phyloP scores from a whole-genome alignment of 306 rosid species.

The Pyrus betulifolia region DNA sequence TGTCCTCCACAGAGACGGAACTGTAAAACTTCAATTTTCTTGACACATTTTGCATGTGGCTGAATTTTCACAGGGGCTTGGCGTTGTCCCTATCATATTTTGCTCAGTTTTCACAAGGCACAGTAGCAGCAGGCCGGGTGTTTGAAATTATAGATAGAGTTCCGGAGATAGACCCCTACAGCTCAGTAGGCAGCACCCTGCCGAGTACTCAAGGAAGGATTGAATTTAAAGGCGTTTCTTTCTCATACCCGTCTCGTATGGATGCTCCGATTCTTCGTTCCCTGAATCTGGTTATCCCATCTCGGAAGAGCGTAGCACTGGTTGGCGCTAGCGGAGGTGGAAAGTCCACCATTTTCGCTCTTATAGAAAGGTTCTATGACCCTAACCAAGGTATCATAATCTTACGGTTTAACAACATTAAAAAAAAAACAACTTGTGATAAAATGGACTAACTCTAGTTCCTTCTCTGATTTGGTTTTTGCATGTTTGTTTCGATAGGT shows the following conservation, averaged over 20 bases:
- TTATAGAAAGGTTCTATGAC: conserved; percentile 81
- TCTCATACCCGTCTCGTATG: conserved; percentile 76
- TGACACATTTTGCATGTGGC: not conserved
- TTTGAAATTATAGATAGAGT: conserved; percentile 66
- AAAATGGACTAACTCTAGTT: not conserved
- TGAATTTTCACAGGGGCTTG: conserved; percentile 51
- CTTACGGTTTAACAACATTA: not conserved
- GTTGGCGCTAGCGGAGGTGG: conserved; percentile 97
- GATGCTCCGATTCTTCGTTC: conserved; percentile 48
- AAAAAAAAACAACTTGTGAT: not conserved
- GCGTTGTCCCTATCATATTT: conserved; percentile 78
- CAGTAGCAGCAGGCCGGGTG: conserved; percentile 78
- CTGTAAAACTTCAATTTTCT: not conserved
- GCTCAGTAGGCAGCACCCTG: conserved; percentile 48
- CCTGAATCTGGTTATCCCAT: conserved; percentile 55
- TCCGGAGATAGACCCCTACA: conserved; percentile 81
- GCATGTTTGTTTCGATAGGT: conserved; percentile 38
- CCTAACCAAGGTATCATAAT: conserved; percentile 48
- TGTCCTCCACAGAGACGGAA: too few species aligned
- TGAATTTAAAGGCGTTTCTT: conserved; percentile 59
- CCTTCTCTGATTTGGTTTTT: conserved; percentile 7
- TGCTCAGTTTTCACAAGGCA: conserved; percentile 86
- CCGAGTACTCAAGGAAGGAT: conserved; percentile 51
- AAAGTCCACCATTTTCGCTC: conserved; percentile 81
- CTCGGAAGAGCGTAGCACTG: conserved; percentile 65